phyloP scores from a whole-genome alignment of 177 flowering plant species.

The Telopea speciosissima region DNA sequence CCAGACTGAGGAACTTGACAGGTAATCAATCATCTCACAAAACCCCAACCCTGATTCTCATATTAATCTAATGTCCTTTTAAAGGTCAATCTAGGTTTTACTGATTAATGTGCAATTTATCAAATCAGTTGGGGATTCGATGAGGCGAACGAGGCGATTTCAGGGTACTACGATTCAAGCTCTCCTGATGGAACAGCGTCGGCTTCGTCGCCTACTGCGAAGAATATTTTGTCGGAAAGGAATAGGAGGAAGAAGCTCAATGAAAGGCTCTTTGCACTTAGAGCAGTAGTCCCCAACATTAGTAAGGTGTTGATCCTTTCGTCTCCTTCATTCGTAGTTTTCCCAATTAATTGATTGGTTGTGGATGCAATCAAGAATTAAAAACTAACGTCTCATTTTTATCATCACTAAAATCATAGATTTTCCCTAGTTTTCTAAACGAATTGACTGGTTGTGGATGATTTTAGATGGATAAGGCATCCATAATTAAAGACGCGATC shows the following conservation, averaged over 20 bases:
- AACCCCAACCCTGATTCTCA: no score
- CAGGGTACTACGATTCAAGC: conserved; percentile 69
- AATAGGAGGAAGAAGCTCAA: conserved; percentile 79
- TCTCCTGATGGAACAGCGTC: conserved; percentile 77
- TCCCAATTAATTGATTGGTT: not conserved
- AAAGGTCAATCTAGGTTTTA: no score
- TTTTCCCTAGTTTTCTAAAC: no score
- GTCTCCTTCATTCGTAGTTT: no score
- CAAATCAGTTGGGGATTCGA: conserved; percentile 51
- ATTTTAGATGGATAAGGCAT: conserved; percentile 83
- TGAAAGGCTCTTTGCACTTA: conserved; percentile 73
- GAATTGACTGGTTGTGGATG: not conserved
- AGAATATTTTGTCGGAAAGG: conserved; percentile 80
- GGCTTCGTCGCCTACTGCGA: conserved; percentile 39
- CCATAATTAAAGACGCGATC: conserved; percentile 80
- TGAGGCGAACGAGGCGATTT: conserved; percentile 51
- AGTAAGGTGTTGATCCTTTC: conserved; percentile 45
- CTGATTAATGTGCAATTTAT: not conserved
- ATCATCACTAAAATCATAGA: no score
- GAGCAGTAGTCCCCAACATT: conserved; percentile 84
- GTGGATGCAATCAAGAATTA: no score
- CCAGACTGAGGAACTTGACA: conserved; percentile 36
- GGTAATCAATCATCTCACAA: conserved; percentile 22
- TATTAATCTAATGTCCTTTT: no score
- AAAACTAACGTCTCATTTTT: no score